A percentile compares a stretch with the other conserved stretches of the same genome.
phyloP scores from a whole-genome alignment of 164 flowering plant genomes.

The Magnolia sinica region DNA sequence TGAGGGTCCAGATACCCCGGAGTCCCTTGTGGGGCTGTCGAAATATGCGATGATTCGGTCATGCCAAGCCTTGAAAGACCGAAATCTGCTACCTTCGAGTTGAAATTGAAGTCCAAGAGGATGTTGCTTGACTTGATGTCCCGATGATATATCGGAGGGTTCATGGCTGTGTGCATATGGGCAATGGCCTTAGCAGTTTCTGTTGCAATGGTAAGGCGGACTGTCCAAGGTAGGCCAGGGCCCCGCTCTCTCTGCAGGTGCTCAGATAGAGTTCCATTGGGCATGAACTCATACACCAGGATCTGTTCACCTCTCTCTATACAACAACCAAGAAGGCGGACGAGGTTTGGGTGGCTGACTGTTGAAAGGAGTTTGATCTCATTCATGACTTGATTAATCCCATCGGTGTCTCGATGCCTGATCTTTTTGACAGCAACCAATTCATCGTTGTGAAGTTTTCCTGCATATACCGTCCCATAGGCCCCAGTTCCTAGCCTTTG shows the following conservation, averaged over 20 bases:
- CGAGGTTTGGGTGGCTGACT: slow-evolving; percentile 77
- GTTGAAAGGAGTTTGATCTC: slow-evolving; percentile 82
- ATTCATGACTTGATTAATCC: slow-evolving; percentile 70
- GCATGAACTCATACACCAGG: slow-evolving; percentile 87
- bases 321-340: slow-evolving; percentile 83
- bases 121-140: slow-evolving; percentile 94
- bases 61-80: slow-evolving; percentile 78
- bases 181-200: slow-evolving; percentile 86
- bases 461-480: slow-evolving; percentile 82
- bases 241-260: slow-evolving; percentile 70
- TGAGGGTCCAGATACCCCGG: slow-evolving; percentile 95
- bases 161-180: slow-evolving; percentile 64
- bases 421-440: slow-evolving; percentile 83
- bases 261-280: slow-evolving; percentile 80
- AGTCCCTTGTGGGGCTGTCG: slow-evolving; percentile 96
- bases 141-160: slow-evolving; percentile 83
- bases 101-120: slow-evolving; percentile 56
- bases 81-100: slow-evolving; percentile 87
- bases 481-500: slow-evolving; percentile 79
- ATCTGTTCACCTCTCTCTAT: slow-evolving; percentile 68
- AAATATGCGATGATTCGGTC: slow-evolving; percentile 65
- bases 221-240: slow-evolving; percentile 58
- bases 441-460: slow-evolving; percentile 51
- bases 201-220: slow-evolving; percentile 68
- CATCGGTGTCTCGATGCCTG: slow-evolving; percentile 49